Percentiles rank a stretch among this genome's conserved stretches.
Evolutionary conservation across 2,329 filamentous ascomycete genomes (phyloP).

Genomic region (Neopestalotiopsis clavispora): DNA sequence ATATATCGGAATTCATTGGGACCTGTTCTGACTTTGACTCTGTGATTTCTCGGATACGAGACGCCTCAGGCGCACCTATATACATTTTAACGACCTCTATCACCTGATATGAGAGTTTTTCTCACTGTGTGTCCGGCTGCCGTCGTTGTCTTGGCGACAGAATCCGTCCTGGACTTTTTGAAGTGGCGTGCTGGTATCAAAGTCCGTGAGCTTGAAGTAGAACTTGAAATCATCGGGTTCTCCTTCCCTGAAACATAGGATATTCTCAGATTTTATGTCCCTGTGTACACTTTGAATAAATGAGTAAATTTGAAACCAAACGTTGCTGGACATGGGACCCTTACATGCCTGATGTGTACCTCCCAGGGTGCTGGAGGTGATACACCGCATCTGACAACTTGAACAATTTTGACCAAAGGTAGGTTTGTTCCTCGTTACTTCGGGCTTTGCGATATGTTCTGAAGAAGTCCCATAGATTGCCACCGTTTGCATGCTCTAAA

Average conservation of each 20-base stretch:
- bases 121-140: not conserved
- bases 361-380: not conserved
- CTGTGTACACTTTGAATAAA: no score
- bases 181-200: not conserved
- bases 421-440: no score
- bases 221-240: no score
- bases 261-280: not conserved
- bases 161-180: not conserved
- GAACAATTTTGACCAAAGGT: not conserved
- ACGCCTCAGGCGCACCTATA: not conserved
- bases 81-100: no score
- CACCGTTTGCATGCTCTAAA: not conserved
- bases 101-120: no score
- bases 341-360: not conserved
- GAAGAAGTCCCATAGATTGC: no score
- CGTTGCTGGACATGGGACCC: no score
- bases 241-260: not conserved
- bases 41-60: not conserved
- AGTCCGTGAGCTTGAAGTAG: not conserved
- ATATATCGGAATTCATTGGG: not conserved
- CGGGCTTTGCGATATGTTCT: no score
- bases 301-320: no score
- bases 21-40: not conserved
- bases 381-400: not conserved
- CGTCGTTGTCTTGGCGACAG: not conserved